A percentile compares a stretch with the other conserved stretches of the same genome.
These are phyloP conservation scores for Blastobotrys arbuscula DNA, from an alignment of 1,139 yeast species.

Conservation along the genomic window DNA sequence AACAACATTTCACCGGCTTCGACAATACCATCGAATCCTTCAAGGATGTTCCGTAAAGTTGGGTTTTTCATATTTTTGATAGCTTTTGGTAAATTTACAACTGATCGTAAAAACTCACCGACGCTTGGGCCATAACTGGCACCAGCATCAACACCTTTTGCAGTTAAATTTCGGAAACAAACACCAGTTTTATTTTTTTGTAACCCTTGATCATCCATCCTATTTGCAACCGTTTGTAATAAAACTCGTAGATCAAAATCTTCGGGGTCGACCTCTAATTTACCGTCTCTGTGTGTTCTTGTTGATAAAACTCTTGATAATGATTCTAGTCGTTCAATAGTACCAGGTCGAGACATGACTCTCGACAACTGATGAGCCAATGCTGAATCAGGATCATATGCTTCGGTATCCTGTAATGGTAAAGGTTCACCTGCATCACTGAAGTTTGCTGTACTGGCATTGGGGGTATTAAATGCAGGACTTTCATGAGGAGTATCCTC, in stretches of 20 bases:
- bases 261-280: conserved; percentile 36
- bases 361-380: conserved; percentile 19
- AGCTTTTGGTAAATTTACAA: conserved; percentile 30
- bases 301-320: conserved; percentile 41
- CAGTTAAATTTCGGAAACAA: conserved; percentile 42
- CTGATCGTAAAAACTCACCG: conserved; percentile 38
- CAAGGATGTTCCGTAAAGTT: conserved; percentile 42
- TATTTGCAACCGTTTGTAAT: conserved; percentile 31
- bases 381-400: conserved; percentile 17
- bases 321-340: conserved; percentile 38
- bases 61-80: conserved; percentile 24
- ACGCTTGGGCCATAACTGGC: conserved; percentile 50
- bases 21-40: conserved; percentile 39
- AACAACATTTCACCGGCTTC: conserved; percentile 57
- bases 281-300: conserved; percentile 35
- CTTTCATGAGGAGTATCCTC: conserved; percentile 5
- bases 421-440: conserved; percentile 10
- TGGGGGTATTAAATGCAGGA: conserved; percentile 7
- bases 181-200: conserved; percentile 47
- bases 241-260: conserved; percentile 40
- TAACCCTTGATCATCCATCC: conserved; percentile 40
- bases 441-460: conserved; percentile 1
- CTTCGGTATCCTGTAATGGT: conserved; percentile 18
- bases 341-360: conserved; percentile 26
- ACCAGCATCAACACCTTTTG: conserved; percentile 47